Evolutionary conservation across 192 early-diverging fungal species (phyloP).

Genomic region (Glomus cerebriforme): DNA sequence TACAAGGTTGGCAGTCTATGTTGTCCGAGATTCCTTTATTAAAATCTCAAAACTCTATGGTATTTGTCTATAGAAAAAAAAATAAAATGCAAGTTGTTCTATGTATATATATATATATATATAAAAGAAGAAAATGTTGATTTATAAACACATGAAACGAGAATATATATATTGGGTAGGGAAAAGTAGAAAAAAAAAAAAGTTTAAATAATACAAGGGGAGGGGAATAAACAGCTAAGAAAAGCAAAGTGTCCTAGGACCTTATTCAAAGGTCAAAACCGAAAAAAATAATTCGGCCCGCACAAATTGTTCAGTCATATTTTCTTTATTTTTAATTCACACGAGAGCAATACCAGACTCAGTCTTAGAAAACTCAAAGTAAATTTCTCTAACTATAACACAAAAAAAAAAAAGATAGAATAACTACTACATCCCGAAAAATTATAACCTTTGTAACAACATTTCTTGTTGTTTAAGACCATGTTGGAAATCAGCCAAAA

Average conservation of each 20-base stretch:
- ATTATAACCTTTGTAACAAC: constrained; percentile 21
- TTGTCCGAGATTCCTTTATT: not conserved
- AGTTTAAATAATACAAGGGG: constrained; percentile 5
- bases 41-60: constrained; percentile 11
- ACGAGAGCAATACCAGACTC: not conserved
- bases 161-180: constrained; percentile 17
- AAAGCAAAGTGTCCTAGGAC: constrained; percentile 25
- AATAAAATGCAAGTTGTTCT: constrained; percentile 15
- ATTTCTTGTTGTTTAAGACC: constrained; percentile 22
- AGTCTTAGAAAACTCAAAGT: not conserved
- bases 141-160: constrained; percentile 16
- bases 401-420: not conserved
- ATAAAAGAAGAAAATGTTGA: constrained; percentile 6
- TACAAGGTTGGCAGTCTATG: constrained; percentile 23
- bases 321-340: not conserved
- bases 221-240: not conserved
- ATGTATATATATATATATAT: constrained; percentile 18
- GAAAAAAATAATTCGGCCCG: not conserved
- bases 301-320: not conserved
- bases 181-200: not conserved
- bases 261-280: not conserved
- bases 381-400: not conserved
- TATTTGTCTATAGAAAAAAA: constrained; percentile 19
- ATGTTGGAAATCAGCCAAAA: constrained; percentile 28
- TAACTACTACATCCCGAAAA: not conserved